Evolutionary conservation across 768 basidiomycete genomes (phyloP).

Genomic region (Phaeotremella skinneri): DNA sequence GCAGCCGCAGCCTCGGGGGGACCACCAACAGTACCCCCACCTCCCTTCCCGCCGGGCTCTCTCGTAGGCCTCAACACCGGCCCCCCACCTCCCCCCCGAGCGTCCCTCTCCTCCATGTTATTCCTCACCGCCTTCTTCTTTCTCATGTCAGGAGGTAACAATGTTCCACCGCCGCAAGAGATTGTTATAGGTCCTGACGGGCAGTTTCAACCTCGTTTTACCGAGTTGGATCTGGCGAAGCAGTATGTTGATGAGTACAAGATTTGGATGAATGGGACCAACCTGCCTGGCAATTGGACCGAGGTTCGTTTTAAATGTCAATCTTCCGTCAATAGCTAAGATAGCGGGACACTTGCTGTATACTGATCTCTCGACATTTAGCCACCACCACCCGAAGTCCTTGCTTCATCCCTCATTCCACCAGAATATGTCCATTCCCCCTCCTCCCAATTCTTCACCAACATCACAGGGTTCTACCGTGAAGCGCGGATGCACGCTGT

Average conservation of each 20-base stretch:
- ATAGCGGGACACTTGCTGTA: too few relatives aligned
- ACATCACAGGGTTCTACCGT: constrained; percentile 50
- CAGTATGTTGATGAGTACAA: constrained; percentile 31
- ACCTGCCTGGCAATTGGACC: constrained; percentile 33
- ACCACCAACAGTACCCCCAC: constrained; percentile 1
- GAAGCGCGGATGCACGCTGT: constrained; percentile 32
- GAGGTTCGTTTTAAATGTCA: constrained; percentile 22
- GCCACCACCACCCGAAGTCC: constrained; percentile 23
- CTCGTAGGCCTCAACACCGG: constrained; percentile 6
- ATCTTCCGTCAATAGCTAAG: too few relatives aligned
- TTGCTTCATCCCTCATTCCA: constrained; percentile 29
- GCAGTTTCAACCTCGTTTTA: constrained; percentile 27
- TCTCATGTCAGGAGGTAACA: constrained; percentile 45
- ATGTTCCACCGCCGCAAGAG: constrained; percentile 12
- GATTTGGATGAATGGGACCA: constrained; percentile 34
- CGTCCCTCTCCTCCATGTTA: constrained; percentile 42
- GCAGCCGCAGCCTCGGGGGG: not conserved
- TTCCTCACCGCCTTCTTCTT: constrained; percentile 51
- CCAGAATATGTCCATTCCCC: constrained; percentile 21
- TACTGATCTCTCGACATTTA: constrained; percentile 11
- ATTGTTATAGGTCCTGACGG: constrained; percentile 38
- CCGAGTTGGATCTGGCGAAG: constrained; percentile 35
- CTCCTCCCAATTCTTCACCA: constrained; percentile 24
- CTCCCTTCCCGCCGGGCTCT: constrained; percentile 10
- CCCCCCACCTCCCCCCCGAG: constrained; percentile 30